phyloP scores from a whole-genome alignment of 805 yeast species.

The Saccharomycopsis guyanensis region DNA sequence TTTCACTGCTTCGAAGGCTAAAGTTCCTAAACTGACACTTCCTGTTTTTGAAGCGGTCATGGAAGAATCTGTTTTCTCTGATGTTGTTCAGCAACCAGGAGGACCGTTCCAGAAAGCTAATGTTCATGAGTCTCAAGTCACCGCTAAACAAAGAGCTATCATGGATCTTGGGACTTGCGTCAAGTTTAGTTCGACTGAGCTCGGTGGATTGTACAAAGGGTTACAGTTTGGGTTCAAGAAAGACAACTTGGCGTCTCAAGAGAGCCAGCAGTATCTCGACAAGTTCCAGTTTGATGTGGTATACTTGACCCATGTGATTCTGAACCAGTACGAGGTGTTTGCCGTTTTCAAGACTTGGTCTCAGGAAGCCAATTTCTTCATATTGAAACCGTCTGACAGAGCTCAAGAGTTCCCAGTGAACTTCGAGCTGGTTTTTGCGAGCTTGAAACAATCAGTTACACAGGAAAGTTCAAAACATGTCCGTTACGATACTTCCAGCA shows the following conservation, averaged over 20 bases:
- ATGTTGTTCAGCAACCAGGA: conserved; percentile 42
- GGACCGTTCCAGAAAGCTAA: conserved; percentile 56
- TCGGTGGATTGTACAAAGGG: conserved; percentile 85
- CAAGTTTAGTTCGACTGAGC: conserved; percentile 54
- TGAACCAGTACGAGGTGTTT: conserved; percentile 71
- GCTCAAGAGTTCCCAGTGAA: conserved; percentile 53
- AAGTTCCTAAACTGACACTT: conserved; percentile 59
- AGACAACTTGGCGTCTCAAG: conserved; percentile 42
- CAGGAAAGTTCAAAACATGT: conserved; percentile 39
- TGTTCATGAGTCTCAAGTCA: conserved; percentile 69
- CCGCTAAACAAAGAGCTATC: conserved; percentile 62
- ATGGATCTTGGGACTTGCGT: conserved; percentile 73
- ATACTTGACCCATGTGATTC: conserved; percentile 59
- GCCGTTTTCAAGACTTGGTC: conserved; percentile 62
- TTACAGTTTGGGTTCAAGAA: conserved; percentile 76
- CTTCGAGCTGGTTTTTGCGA: conserved; percentile 47
- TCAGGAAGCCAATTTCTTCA: conserved; percentile 39
- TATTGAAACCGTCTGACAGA: conserved; percentile 58
- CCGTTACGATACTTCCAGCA: conserved; percentile 38
- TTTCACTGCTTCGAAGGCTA: conserved; percentile 50
- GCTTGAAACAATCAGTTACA: conserved; percentile 40
- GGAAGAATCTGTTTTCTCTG: conserved; percentile 60
- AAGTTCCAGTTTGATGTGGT: conserved; percentile 49
- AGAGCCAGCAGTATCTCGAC: conserved; percentile 45
- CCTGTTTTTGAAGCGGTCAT: conserved; percentile 39